A percentile compares a stretch with the other conserved stretches of the same genome.
Conservation (phyloP, 257 asterid genomes). For the Solanum dulcamara region DNA sequence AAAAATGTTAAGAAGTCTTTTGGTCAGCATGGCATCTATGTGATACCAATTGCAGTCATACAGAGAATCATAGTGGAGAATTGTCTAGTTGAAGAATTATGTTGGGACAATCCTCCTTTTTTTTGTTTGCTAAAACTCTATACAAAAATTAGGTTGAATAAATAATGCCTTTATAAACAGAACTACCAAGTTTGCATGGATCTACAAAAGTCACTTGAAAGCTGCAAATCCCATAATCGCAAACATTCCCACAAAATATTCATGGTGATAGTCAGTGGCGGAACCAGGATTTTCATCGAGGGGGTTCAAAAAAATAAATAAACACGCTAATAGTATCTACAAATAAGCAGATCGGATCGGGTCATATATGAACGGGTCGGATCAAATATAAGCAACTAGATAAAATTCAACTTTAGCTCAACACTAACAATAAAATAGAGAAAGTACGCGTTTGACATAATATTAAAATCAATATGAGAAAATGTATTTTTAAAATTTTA, state of each 20-base stretch:
- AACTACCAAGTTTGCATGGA: neutral
- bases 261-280: neutral
- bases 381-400: no score
- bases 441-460: no score
- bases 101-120: neutral
- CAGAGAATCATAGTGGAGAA: neutral
- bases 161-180: neutral
- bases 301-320: no score
- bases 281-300: no score
- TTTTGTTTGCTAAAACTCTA: neutral
- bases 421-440: no score
- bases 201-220: neutral
- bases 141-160: neutral
- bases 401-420: no score
- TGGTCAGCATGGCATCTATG: neutral
- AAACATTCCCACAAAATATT: neutral
- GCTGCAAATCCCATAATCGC: neutral
- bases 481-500: no score
- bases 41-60: neutral
- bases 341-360: no score
- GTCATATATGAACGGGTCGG: no score
- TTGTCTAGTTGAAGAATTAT: neutral
- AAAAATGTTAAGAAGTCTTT: neutral
- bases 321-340: no score
- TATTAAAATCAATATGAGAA: no score